Base-by-base conservation (phyloP, 768 basidiomycete genomes). In the Nidula microcarpa region DNA sequence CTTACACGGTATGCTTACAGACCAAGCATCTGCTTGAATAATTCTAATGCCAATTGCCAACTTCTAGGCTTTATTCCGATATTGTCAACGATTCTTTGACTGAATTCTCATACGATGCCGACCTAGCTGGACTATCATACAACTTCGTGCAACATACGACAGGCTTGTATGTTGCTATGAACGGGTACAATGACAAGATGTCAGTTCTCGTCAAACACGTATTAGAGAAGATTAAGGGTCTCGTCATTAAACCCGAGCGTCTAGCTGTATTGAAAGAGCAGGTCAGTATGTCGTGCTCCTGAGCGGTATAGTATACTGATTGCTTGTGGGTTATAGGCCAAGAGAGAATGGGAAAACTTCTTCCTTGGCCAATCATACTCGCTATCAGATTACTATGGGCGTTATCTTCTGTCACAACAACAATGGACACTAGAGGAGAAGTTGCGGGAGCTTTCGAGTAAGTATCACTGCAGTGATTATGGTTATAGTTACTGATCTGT, bases 111-210 rank as follows among this genome's bases (percentile, higher is more conserved):
- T 98, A 98, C 64, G 87, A 94, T 62, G 97, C 97, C 9, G 87
- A 90, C 41, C 80, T 98, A 23, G 97, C 96, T 11, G 94, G 94
- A 30, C 77, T 98, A 35, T 73, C 75, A 4, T 98, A 94, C 67
- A 77, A 71, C 56, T 78, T 95, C 55, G 69, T 77, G 23, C 73
- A 79, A 9, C 79, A 85, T 57, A 74, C 76, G 2, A 84, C 84
- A 10, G 90, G 91, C 1, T 65, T 97, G 47, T 80, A 74, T 41
- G 68, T 97, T 44, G 73, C 77, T 2, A 73, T 92, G 51, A 79
- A 76, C 45, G 97, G 97, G 5, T 98, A 97, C 72, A 95, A 94
- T 63, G 94, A 98, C 70, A 98, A 96, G 69, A 74, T 92, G 57
- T 72, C 82, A 6, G 82, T 89, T 2, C 79, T 98, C 37, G 78